These are phyloP conservation scores for Phylloboletellus chloephorus DNA, from an alignment of 1,284 basidiomycete genomes.

Conservation along the genomic window DNA sequence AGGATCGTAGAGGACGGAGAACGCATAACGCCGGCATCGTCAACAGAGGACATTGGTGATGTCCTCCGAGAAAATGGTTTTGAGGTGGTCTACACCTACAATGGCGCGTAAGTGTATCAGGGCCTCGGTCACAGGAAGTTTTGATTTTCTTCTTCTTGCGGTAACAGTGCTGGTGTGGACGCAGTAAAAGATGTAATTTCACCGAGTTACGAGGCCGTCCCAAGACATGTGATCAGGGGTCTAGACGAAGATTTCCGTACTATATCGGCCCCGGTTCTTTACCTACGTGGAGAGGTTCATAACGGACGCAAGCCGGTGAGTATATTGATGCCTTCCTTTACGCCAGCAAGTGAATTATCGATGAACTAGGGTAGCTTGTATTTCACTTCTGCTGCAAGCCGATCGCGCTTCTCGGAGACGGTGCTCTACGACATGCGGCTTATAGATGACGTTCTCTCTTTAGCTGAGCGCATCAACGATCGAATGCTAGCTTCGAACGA, in stretches of 20 bases:
- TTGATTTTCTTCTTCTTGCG: conserved; percentile 1
- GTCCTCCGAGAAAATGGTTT: conserved; percentile 35
- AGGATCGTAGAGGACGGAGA: conserved; percentile 21
- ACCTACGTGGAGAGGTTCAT: conserved; percentile 40
- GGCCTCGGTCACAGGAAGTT: background rate
- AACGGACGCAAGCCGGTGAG: conserved; percentile 38
- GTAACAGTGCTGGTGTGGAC: conserved; percentile 35
- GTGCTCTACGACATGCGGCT: conserved; percentile 35
- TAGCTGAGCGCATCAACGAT: conserved; percentile 32
- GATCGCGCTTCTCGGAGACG: conserved; percentile 31
- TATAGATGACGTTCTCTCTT: conserved; percentile 26
- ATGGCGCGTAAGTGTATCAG: conserved; percentile 31
- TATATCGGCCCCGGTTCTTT: conserved; percentile 33
- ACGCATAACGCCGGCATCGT: conserved; percentile 18
- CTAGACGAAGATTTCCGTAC: conserved; percentile 37
- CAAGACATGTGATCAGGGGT: conserved; percentile 32
- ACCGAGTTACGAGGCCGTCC: conserved; percentile 34
- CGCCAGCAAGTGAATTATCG: background rate
- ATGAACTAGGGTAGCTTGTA: conserved; percentile 34
- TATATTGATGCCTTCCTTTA: conserved; percentile 1
- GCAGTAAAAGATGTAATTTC: conserved; percentile 37
- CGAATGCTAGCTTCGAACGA: conserved; percentile 33
- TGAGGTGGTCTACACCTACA: conserved; percentile 35
- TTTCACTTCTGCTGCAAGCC: conserved; percentile 35
- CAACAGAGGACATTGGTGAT: conserved; percentile 29